A percentile compares a stretch with the other conserved stretches of the same genome.
phyloP scores from a whole-genome alignment of 2,329 filamentous ascomycete species.

The Metarhizium anisopliae region DNA sequence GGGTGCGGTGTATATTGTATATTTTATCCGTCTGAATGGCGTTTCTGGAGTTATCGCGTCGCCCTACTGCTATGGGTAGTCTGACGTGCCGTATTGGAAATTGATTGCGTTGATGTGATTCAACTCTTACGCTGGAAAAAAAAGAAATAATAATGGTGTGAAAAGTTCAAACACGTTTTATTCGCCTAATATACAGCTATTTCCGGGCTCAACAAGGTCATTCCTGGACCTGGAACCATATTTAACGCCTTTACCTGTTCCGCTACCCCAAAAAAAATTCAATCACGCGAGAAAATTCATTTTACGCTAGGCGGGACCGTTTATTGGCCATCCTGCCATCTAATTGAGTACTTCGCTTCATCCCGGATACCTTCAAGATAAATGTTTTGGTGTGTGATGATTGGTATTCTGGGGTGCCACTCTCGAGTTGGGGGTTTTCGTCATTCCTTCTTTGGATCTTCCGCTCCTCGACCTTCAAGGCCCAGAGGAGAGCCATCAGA shows the following conservation, averaged over 20 bases:
- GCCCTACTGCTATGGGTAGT: too few species aligned
- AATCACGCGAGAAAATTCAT: constrained; percentile 7
- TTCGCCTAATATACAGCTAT: background rate
- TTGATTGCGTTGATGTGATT: too few species aligned
- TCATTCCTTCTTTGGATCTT: constrained; percentile 19
- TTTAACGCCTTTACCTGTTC: constrained; percentile 7
- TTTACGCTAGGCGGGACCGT: constrained; percentile 14
- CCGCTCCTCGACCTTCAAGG: constrained; percentile 32
- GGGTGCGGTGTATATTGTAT: too few species aligned
- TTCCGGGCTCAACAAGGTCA: background rate
- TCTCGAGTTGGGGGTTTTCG: constrained; percentile 15
- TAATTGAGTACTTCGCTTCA: constrained; percentile 11
- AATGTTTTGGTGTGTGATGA: constrained; percentile 9
- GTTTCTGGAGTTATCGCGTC: background rate
- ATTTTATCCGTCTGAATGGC: background rate
- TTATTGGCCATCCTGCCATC: constrained; percentile 8
- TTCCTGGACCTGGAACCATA: constrained; percentile 3
- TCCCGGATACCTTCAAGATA: constrained; percentile 14
- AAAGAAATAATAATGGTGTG: too few species aligned
- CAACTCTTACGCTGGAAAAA: too few species aligned
- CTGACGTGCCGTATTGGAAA: too few species aligned
- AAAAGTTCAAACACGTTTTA: background rate
- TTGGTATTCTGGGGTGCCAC: constrained; percentile 15
- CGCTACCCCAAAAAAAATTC: constrained; percentile 1
- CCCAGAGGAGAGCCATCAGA: constrained; percentile 39